Evolutionary conservation across 768 basidiomycete genomes (phyloP).

Genomic region (Calocybe gangraenosa): DNA sequence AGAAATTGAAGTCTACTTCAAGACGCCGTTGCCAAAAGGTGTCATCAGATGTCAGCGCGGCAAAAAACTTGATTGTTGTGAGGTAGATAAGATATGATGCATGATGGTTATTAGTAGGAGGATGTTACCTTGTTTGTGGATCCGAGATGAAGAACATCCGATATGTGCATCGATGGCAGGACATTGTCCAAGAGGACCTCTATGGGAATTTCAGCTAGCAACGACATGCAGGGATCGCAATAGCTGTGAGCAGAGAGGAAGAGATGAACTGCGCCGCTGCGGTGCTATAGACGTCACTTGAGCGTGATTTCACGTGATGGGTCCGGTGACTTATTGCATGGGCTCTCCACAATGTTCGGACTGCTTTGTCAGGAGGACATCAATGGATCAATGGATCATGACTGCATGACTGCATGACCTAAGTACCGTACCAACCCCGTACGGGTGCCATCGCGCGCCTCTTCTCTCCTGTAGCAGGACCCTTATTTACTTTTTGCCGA

Average conservation of each 20-base stretch:
- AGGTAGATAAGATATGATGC: neutral
- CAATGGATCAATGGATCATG: too few species aligned
- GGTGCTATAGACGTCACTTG: too few species aligned
- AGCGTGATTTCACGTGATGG: too few species aligned
- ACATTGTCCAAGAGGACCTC: conserved; percentile 79
- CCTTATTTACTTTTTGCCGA: too few species aligned
- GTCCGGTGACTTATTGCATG: too few species aligned
- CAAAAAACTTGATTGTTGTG: conserved; percentile 42
- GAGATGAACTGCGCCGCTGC: too few species aligned
- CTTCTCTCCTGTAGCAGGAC: too few species aligned
- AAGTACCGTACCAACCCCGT: too few species aligned
- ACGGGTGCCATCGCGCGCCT: too few species aligned
- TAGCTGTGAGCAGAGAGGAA: neutral
- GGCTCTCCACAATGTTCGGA: too few species aligned
- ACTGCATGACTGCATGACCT: too few species aligned
- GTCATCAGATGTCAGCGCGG: conserved; percentile 60
- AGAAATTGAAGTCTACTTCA: conserved; percentile 73
- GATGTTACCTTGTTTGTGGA: conserved; percentile 51
- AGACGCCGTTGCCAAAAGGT: conserved; percentile 76
- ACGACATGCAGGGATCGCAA: conserved; percentile 26
- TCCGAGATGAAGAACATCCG: conserved; percentile 55
- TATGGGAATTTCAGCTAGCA: conserved; percentile 55
- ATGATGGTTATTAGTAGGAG: neutral
- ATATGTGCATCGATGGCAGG: conserved; percentile 48
- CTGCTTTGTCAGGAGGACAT: too few species aligned